A percentile compares a stretch with the other conserved stretches of the same genome.
Evolutionary conservation across 371 early-diverging fungal genomes (phyloP).

Genomic region (Actinomucor elegans): DNA sequence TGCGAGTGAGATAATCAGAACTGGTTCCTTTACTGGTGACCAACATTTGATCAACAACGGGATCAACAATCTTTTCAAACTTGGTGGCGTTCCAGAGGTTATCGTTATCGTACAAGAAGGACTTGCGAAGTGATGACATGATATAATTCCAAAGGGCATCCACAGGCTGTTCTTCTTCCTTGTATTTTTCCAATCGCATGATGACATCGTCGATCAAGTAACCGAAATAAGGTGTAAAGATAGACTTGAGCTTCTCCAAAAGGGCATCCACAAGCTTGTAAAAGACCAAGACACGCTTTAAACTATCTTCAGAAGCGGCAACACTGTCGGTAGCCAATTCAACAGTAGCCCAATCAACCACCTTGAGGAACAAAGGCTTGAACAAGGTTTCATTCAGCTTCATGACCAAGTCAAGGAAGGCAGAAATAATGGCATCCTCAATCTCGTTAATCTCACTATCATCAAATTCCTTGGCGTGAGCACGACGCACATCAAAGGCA

Average conservation of each 20-base stretch:
- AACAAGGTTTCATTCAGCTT: conserved; percentile 92
- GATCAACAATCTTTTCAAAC: conserved; percentile 71
- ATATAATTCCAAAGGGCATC: conserved; percentile 63
- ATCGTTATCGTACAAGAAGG: conserved; percentile 70
- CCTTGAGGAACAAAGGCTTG: conserved; percentile 89
- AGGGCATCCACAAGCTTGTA: conserved; percentile 75
- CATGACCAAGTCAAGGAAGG: conserved; percentile 82
- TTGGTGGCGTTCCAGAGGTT: conserved; percentile 73
- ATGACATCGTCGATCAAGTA: conserved; percentile 77
- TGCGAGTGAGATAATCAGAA: conserved; percentile 52
- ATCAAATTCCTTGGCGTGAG: conserved; percentile 27
- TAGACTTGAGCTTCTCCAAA: conserved; percentile 77
- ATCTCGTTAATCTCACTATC: conserved; percentile 50
- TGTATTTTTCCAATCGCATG: conserved; percentile 54
- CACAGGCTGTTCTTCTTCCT: conserved; percentile 37
- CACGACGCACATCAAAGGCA: conserved; percentile 69
- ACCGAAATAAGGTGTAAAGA: conserved; percentile 83
- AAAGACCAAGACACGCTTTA: conserved; percentile 73
- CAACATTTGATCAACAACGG: conserved; percentile 75
- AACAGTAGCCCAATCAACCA: conserved; percentile 87
- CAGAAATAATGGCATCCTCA: conserved; percentile 67
- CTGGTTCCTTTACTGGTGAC: conserved; percentile 47
- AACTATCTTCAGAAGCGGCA: conserved; percentile 35
- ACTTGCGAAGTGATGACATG: conserved; percentile 64
- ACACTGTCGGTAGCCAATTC: conserved; percentile 44